phyloP scores from a whole-genome alignment of 371 early-diverging fungal genomes.

The Dinochytrium kinnereticum region DNA sequence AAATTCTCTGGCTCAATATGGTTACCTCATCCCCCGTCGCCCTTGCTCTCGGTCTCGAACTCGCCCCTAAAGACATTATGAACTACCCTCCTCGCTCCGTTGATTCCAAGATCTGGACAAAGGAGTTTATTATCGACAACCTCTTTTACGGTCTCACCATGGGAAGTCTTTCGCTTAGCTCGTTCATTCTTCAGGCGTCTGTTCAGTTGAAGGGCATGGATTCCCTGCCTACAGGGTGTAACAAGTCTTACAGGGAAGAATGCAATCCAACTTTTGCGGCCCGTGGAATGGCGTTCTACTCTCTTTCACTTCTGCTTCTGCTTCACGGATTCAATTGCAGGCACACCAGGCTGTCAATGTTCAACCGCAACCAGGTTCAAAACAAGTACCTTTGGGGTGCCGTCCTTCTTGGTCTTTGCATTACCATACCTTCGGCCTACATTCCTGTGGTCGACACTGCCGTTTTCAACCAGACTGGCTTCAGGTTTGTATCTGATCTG shows the following conservation, averaged over 20 bases:
- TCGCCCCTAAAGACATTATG: conserved; percentile 42
- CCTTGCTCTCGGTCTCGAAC: conserved; percentile 39
- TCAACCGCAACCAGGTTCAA: not conserved
- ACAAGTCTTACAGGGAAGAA: not conserved
- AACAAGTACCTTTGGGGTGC: conserved; percentile 13
- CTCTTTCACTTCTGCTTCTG: conserved; percentile 31
- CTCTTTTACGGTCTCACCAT: conserved; percentile 21
- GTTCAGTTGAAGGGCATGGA: conserved; percentile 16
- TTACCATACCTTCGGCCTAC: conserved; percentile 20
- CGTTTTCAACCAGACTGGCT: conserved; percentile 26
- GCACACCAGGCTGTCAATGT: conserved; percentile 16
- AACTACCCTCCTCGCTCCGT: conserved; percentile 34
- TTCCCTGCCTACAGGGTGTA: not conserved
- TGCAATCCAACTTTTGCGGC: conserved; percentile 18
- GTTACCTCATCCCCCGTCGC: conserved; percentile 46
- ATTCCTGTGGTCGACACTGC: conserved; percentile 28
- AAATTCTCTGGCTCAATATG: conserved; percentile 49
- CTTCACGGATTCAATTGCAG: conserved; percentile 42
- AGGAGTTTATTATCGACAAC: conserved; percentile 23
- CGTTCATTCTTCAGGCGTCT: conserved; percentile 18
- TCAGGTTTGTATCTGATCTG: too few relatives aligned
- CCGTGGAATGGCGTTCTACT: conserved; percentile 26
- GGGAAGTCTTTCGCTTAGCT: conserved; percentile 21
- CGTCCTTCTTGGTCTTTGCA: conserved; percentile 3
- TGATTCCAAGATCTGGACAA: conserved; percentile 19